Percentiles rank a stretch among this genome's conserved stretches.
Conservation (phyloP, 176 grass and related monocot species). For the Paspalum vaginatum region DNA sequence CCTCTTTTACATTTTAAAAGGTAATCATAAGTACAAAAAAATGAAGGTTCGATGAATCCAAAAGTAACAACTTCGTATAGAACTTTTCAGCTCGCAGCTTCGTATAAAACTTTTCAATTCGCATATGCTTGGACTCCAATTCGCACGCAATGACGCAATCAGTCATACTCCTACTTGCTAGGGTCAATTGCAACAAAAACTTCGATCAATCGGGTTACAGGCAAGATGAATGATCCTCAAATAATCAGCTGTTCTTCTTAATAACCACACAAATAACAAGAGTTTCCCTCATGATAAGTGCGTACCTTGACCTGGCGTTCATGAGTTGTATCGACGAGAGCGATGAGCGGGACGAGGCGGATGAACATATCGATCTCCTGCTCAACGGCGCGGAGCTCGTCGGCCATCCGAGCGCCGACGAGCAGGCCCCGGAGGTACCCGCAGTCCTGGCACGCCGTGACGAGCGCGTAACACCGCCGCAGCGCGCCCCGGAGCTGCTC, state of each 20-base stretch:
- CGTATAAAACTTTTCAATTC: background rate
- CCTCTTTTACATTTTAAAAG: background rate
- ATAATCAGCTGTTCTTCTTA: background rate
- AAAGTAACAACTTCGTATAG: background rate
- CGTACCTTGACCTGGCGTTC: background rate
- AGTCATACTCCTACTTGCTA: background rate
- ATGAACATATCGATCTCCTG: slow-evolving; percentile 62
- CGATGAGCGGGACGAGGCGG: slow-evolving; percentile 60
- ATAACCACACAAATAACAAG: background rate
- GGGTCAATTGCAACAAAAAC: background rate
- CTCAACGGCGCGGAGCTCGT: slow-evolving; percentile 49
- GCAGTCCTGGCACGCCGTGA: slow-evolving; percentile 49
- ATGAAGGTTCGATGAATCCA: background rate
- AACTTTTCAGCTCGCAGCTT: too few relatives aligned
- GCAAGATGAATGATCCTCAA: background rate
- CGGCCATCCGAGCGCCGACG: slow-evolving; percentile 38
- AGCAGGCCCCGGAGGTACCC: slow-evolving; percentile 53
- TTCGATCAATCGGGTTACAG: background rate
- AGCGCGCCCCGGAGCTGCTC: slow-evolving; percentile 47
- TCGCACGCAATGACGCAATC: background rate
- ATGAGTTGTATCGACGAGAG: slow-evolving; percentile 46
- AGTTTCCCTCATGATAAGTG: background rate
- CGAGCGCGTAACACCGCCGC: slow-evolving; percentile 54
- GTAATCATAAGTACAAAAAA: background rate
- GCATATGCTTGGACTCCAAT: background rate